Evolutionary conservation across 1,139 yeast species (phyloP).

Genomic region (Williopsis jadinii): DNA sequence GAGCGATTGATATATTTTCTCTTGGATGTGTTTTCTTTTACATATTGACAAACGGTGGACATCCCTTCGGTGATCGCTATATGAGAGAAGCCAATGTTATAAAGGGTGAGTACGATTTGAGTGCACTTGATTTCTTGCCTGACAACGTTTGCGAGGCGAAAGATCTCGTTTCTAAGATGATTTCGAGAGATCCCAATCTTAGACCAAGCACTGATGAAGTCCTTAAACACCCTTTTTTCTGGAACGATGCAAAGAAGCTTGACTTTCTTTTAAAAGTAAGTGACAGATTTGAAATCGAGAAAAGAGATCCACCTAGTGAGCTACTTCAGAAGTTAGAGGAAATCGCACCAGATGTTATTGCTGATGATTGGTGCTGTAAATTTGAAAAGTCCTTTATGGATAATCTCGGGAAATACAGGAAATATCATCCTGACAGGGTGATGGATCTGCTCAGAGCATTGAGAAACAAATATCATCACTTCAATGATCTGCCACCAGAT

Average conservation of each 20-base stretch:
- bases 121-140: slow-evolving; percentile 30
- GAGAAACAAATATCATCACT: slow-evolving; percentile 90
- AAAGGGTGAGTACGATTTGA: slow-evolving; percentile 57
- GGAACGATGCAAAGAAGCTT: slow-evolving; percentile 69
- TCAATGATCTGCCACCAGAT: slow-evolving; percentile 72
- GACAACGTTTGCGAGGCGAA: slow-evolving; percentile 55
- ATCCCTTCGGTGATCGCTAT: slow-evolving; percentile 91
- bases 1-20: slow-evolving; percentile 90
- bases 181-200: slow-evolving; percentile 53
- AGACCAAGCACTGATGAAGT: slow-evolving; percentile 70
- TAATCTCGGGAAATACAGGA: slow-evolving; percentile 84
- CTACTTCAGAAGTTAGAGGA: slow-evolving; percentile 55
- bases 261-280: slow-evolving; percentile 82
- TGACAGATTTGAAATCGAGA: slow-evolving; percentile 84
- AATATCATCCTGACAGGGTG: slow-evolving; percentile 69
- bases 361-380: slow-evolving; percentile 71
- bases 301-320: slow-evolving; percentile 78
- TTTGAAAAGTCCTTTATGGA: slow-evolving; percentile 69
- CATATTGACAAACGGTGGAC: slow-evolving; percentile 76
- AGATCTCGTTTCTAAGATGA: slow-evolving; percentile 70
- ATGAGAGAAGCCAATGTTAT: slow-evolving; percentile 85
- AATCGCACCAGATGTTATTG: slow-evolving; percentile 45
- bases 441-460: slow-evolving; percentile 85
- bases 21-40: slow-evolving; percentile 92
- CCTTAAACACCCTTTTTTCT: slow-evolving; percentile 80